phyloP scores from a whole-genome alignment of 148 eudicot genomes.

The Vaccinium vitisidaea region DNA sequence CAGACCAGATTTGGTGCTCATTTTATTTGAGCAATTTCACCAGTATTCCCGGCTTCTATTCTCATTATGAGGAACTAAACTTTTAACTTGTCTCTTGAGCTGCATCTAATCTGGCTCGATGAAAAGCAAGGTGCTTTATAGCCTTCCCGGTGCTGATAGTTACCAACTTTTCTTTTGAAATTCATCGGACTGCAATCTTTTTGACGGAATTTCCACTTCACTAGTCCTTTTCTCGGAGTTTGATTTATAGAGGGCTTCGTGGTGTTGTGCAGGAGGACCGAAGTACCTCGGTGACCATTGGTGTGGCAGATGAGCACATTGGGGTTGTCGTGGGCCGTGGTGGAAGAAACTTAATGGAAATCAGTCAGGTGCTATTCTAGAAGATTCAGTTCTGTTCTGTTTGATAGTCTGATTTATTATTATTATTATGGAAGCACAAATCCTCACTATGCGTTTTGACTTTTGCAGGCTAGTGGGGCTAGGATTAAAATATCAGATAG shows the following conservation, averaged over 20 bases:
- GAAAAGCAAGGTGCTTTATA: background rate
- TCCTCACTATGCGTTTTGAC: constrained; percentile 15
- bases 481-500: constrained; percentile 93
- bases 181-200: background rate
- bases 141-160: background rate
- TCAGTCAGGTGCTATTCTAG: constrained; percentile 62
- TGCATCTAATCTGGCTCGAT: background rate
- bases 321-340: constrained; percentile 96
- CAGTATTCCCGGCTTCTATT: background rate
- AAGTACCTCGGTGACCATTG: constrained; percentile 76
- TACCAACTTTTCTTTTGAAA: background rate
- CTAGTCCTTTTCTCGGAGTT: background rate
- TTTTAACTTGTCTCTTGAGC: background rate
- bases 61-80: background rate
- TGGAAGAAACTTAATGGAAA: constrained; percentile 77
- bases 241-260: background rate
- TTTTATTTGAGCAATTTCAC: constrained; percentile 1
- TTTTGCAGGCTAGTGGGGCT: constrained; percentile 84
- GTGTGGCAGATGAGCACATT: constrained; percentile 96
- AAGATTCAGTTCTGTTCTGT: background rate
- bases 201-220: background rate
- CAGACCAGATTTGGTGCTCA: background rate
- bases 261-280: constrained; percentile 56
- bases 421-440: background rate
- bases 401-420: background rate